phyloP scores from a whole-genome alignment of 805 yeast species.

The Zygosaccharomyces kombuchaensis region DNA sequence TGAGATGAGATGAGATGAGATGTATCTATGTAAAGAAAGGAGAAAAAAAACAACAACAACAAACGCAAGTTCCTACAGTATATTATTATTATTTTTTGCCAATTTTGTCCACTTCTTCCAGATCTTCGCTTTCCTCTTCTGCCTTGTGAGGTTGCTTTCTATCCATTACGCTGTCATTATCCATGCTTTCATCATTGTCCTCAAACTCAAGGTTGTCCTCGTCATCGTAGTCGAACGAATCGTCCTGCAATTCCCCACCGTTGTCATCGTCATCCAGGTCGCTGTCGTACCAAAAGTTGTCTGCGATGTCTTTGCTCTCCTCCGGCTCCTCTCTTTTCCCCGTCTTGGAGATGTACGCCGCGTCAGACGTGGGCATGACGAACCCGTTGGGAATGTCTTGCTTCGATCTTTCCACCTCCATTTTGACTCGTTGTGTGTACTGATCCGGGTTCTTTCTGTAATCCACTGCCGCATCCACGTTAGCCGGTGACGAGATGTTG shows the following conservation, averaged over 20 bases:
- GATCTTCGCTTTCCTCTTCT: slow-evolving; percentile 34
- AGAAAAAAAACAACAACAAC: not conserved
- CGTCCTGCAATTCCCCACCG: slow-evolving; percentile 46
- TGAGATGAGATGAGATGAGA: not conserved
- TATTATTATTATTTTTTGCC: slow-evolving; percentile 24
- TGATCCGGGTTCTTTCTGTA: slow-evolving; percentile 77
- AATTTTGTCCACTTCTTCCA: slow-evolving; percentile 29
- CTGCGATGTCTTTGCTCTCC: slow-evolving; percentile 60
- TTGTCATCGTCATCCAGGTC: slow-evolving; percentile 67
- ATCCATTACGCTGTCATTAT: slow-evolving; percentile 35
- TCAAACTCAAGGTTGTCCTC: slow-evolving; percentile 39
- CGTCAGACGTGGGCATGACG: slow-evolving; percentile 68
- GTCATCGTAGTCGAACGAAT: slow-evolving; percentile 39
- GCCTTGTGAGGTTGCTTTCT: slow-evolving; percentile 33
- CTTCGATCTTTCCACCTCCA: slow-evolving; percentile 80
- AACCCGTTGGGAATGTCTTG: slow-evolving; percentile 85
- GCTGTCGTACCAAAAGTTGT: slow-evolving; percentile 76
- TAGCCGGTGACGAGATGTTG: slow-evolving; percentile 89
- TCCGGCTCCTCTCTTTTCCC: slow-evolving; percentile 31
- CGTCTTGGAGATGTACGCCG: slow-evolving; percentile 45
- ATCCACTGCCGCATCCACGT: slow-evolving; percentile 91
- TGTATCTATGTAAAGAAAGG: not conserved
- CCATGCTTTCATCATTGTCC: slow-evolving; percentile 34
- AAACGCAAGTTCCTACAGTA: not conserved
- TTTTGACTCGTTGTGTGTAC: slow-evolving; percentile 67